Base-by-base conservation (phyloP, 345 rosid species). In the Theobroma cacao region DNA sequence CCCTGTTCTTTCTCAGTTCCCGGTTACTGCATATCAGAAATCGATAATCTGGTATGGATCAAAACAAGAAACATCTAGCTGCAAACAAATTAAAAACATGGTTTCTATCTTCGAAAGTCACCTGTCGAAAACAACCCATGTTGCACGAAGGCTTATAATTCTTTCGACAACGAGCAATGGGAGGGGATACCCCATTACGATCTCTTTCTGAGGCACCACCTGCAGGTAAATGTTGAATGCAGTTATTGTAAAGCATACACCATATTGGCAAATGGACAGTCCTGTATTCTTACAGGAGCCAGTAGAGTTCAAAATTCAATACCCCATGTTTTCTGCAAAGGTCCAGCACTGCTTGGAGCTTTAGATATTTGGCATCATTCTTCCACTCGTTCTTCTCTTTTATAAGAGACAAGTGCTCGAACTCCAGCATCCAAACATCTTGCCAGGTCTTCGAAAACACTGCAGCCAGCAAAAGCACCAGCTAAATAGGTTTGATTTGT, bases 101-200 rank as follows among this genome's bases (percentile, higher is more conserved):
- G 18, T 13, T 61, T 62, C 26, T 69, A 4, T 58, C 36, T 48
- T 10, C 20, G 4, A 3, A n/a, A 3, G 7, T 60, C 60, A 85
- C 93, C 86, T 78, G 45, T 88, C 90, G 22, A 88, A 85, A 4
- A 88, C 83, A 2, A 86, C 93, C 88, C 93, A 85, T 58, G 88
- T 77, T 1, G 90, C 84, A 5, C 82, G 84, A 62, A 85, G 88
- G 79, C 78, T 85, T 14, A 83, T 61, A 70, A 85, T 83, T 66
- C 81, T 84, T 79, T 85, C 87, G 1, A 74, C 82, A 36, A 85
- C 75, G 9, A 81, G 74, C n/a, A 60, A 69, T 66, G 66, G 82
- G 12, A 76, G 31, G 0, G 91, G 93, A 77, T 83, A 84, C 5
- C 93, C 91, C 91, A 90, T 90, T 3, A 77, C 89, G 13, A 90